phyloP scores from a whole-genome alignment of 768 basidiomycete genomes.

The Mycena vulgaris region DNA sequence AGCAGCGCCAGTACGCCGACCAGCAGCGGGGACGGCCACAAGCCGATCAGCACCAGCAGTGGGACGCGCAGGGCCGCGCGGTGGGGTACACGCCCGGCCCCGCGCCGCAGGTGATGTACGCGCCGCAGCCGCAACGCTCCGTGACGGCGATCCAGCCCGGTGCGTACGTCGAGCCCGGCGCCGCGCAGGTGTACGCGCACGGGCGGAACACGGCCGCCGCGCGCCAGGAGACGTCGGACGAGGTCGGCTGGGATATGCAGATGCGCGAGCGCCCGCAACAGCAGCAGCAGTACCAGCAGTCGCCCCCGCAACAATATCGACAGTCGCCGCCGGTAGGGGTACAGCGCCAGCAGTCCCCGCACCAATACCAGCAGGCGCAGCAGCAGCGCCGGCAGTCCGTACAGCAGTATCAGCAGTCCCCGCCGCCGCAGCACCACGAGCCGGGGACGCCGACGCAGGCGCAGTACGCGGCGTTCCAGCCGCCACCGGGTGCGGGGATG shows the following conservation, averaged over 20 bases:
- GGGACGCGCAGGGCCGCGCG: constrained; percentile 67
- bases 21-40: constrained; percentile 44
- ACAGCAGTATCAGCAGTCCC: background rate
- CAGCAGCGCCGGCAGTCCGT: too few species aligned
- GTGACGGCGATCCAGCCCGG: constrained; percentile 20
- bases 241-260: constrained; percentile 52
- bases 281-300: constrained; percentile 9
- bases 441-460: constrained; percentile 38
- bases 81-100: constrained; percentile 64
- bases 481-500: background rate
- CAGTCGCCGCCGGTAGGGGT: background rate
- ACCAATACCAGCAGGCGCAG: constrained; percentile 5
- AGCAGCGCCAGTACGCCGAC: constrained; percentile 54
- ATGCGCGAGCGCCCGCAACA: constrained; percentile 23
- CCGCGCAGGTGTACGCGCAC: constrained; percentile 35
- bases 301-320: background rate
- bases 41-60: constrained; percentile 58
- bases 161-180: constrained; percentile 31
- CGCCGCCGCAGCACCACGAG: background rate
- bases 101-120: constrained; percentile 53
- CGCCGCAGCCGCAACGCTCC: constrained; percentile 63
- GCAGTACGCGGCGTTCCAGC: constrained; percentile 31
- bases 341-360: constrained; percentile 18
- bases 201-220: constrained; percentile 11
- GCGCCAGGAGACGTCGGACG: constrained; percentile 47